Evolutionary conservation across 2,329 filamentous ascomycete genomes (phyloP).

Genomic region (Diaporthe eres): DNA sequence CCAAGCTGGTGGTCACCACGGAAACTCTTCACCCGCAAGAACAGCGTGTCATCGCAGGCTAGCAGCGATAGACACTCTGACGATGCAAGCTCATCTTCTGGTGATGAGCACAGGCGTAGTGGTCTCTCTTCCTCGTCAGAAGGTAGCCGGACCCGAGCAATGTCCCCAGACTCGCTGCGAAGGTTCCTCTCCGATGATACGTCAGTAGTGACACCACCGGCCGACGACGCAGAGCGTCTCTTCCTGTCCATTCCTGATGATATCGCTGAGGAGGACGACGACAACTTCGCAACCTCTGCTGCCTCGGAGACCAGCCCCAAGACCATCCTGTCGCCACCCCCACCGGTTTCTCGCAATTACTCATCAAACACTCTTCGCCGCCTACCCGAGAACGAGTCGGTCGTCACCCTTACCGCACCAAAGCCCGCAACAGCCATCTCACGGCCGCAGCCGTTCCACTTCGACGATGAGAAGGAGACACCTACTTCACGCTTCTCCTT

Average conservation of each 20-base stretch:
- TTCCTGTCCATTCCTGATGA: conserved; percentile 60
- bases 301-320: conserved; percentile 60
- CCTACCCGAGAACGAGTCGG: conserved; percentile 43
- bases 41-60: conserved; percentile 49
- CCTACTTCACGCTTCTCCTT: conserved; percentile 48
- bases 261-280: conserved; percentile 66
- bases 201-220: conserved; percentile 51
- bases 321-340: conserved; percentile 66
- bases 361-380: conserved; percentile 47
- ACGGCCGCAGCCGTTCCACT: conserved; percentile 8
- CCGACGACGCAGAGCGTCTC: conserved; percentile 52
- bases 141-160: conserved; percentile 62
- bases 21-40: conserved; percentile 64
- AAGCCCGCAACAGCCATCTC: conserved; percentile 37
- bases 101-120: conserved; percentile 51
- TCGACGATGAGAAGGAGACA: conserved; percentile 47
- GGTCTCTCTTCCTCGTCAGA: conserved; percentile 53
- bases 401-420: conserved; percentile 37
- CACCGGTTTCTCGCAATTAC: conserved; percentile 59
- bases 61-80: conserved; percentile 53
- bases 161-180: conserved; percentile 69
- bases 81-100: conserved; percentile 47
- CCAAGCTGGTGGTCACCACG: conserved; percentile 60
- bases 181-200: conserved; percentile 65
- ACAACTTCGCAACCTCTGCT: conserved; percentile 72